Evolutionary conservation across 495 filamentous ascomycete species (phyloP).

Genomic region (Penicillium bialowiezense): DNA sequence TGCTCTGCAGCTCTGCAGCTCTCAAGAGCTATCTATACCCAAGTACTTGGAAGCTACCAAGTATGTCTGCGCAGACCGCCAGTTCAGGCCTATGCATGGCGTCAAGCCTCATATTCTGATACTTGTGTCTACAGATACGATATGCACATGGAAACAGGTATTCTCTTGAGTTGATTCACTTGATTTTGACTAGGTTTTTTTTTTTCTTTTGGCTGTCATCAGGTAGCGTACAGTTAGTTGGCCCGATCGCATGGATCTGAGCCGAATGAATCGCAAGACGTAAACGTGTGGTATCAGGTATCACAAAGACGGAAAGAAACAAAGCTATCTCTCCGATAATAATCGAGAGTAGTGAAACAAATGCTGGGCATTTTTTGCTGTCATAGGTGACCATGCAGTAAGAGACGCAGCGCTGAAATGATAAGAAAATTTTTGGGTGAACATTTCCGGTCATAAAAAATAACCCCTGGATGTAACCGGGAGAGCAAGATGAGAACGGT

Average conservation of each 20-base stretch:
- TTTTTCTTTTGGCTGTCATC: constrained; percentile 8
- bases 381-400: constrained; percentile 5
- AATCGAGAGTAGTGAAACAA: constrained; percentile 11
- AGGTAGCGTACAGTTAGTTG: constrained; percentile 26
- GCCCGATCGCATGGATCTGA: neutral
- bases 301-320: constrained; percentile 24
- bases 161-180: constrained; percentile 13
- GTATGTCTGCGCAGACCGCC: no score
- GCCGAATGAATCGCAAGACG: constrained; percentile 9
- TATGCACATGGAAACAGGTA: constrained; percentile 9
- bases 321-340: constrained; percentile 12
- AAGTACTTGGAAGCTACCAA: neutral
- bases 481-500: neutral
- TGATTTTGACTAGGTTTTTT: neutral
- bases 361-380: constrained; percentile 16
- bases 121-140: constrained; percentile 11
- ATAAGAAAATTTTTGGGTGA: constrained; percentile 15
- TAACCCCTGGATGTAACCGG: constrained; percentile 7
- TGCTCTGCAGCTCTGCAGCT: constrained; percentile 9
- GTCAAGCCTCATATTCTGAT: constrained; percentile 9
- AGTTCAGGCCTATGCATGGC: constrained; percentile 20
- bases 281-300: constrained; percentile 38
- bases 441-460: constrained; percentile 5
- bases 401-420: constrained; percentile 5
- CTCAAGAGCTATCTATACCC: constrained; percentile 1